Evolutionary conservation across 1,139 yeast genomes (phyloP), one percentile per base, ranked within the genome.

Genomic region (Yamadazyma sp.): DNA sequence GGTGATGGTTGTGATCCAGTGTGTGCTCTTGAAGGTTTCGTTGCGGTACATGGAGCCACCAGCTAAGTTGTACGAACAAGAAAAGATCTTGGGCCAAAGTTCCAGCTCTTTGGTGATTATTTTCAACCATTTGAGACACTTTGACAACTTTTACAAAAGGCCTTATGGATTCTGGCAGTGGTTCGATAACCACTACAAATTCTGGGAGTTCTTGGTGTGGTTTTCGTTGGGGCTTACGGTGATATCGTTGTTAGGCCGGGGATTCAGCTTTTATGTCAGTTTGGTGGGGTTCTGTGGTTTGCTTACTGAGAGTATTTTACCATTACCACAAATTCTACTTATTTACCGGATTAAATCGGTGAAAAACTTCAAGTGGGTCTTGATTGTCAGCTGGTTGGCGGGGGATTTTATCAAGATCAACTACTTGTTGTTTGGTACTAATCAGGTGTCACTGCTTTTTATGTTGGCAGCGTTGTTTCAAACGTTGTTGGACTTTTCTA

Each of bases 151-250:
- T 53, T 84, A 79, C 52, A 66, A 70, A 37, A 66, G 95, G 44
- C 83, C 90, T 1, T 72, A 67, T 37, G 61, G 71, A 28, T 86
- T 88, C 53, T 88, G 97, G 96, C 95, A 87, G 59, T 88, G 96
- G 96, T 70, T 75, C 45, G 70, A 78, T 6, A 76, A 80, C 39
- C 53, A 44, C 2, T 17, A 30, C 5, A 62, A 60, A 15, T 88
- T 80, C 61, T 86, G 95, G 95, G 69, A 62, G 48, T 87, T 83
- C 53, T 52, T 88, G 6, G 52, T 59, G 0, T 53, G 62, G n/a
- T 83, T 85, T 47, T 50, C 77, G 1, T 50, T 57, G 0, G 36
- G 56, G 1, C 59, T 80, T 21, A 57, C 66, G 0, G 42, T 69
- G 2, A 47, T 77, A 12, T 84, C 88, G 11, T 32, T 69, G 0